Conservation (phyloP, 345 rosid species). For the Salix brachista region DNA sequence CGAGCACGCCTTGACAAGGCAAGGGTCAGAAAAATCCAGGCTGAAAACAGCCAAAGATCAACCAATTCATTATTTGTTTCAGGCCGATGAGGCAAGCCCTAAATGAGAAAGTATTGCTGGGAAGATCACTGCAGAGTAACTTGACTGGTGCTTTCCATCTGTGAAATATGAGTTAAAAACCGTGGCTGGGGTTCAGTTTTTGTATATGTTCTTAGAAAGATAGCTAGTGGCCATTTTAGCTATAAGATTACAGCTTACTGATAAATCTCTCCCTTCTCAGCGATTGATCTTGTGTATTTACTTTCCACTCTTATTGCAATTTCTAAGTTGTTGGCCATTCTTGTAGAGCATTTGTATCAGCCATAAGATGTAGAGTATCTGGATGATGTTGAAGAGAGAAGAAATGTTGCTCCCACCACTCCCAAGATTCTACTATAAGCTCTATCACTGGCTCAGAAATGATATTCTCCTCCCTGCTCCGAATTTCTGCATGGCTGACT, state of each 20-base stretch:
- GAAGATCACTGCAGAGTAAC: conserved; percentile 25
- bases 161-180: conserved; percentile 18
- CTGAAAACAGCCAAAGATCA: conserved; percentile 55
- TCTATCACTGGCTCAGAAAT: too few species aligned
- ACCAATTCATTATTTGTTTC: conserved; percentile 66
- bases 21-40: conserved; percentile 64
- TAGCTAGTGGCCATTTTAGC: conserved; percentile 25
- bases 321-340: conserved; percentile 23
- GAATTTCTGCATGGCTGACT: background rate
- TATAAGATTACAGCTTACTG: conserved; percentile 20
- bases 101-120: background rate
- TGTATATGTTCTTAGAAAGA: conserved; percentile 39
- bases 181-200: conserved; percentile 10
- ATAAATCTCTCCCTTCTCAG: conserved; percentile 10
- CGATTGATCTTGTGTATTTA: conserved; percentile 24
- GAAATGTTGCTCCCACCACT: background rate
- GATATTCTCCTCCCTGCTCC: background rate
- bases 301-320: conserved; percentile 21
- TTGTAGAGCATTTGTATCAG: conserved; percentile 25
- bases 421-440: background rate
- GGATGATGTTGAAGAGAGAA: background rate
- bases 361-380: conserved; percentile 17
- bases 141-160: conserved; percentile 18
- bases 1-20: conserved; percentile 87
- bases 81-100: conserved; percentile 54